phyloP scores from a whole-genome alignment of 768 basidiomycete genomes.

The Tricholoma saponaceum region DNA sequence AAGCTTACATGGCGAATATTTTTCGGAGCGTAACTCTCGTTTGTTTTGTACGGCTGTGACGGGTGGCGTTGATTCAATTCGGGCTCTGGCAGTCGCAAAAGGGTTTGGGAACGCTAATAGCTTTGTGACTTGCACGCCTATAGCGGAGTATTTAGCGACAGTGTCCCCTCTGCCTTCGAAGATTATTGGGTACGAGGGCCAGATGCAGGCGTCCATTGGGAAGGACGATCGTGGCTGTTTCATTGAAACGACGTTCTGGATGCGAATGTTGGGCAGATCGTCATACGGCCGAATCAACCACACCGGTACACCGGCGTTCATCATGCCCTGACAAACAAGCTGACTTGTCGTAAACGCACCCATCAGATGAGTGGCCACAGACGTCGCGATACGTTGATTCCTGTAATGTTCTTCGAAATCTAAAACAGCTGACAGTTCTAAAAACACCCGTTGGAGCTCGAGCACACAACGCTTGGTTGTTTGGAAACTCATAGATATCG shows the following conservation, averaged over 20 bases:
- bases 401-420: background rate
- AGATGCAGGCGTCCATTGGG: background rate
- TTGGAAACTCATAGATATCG: background rate
- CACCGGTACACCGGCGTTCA: background rate
- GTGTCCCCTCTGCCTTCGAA: background rate
- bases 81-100: background rate
- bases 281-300: background rate
- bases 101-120: background rate
- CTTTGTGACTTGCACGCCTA: background rate
- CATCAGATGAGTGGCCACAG: background rate
- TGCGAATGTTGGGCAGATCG: background rate
- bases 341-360: background rate
- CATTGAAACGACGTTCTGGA: background rate
- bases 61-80: background rate
- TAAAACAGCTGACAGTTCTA: background rate
- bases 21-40: background rate
- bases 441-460: background rate
- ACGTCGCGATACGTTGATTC: background rate
- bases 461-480: background rate
- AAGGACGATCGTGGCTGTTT: background rate
- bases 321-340: background rate
- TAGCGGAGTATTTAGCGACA: background rate
- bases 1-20: background rate
- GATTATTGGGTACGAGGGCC: background rate
- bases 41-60: background rate